Percentiles rank a stretch among this genome's conserved stretches.
Evolutionary conservation across 225 moss, liverwort and hornwort species (phyloP).

Genomic region (Bryum argenteum): DNA sequence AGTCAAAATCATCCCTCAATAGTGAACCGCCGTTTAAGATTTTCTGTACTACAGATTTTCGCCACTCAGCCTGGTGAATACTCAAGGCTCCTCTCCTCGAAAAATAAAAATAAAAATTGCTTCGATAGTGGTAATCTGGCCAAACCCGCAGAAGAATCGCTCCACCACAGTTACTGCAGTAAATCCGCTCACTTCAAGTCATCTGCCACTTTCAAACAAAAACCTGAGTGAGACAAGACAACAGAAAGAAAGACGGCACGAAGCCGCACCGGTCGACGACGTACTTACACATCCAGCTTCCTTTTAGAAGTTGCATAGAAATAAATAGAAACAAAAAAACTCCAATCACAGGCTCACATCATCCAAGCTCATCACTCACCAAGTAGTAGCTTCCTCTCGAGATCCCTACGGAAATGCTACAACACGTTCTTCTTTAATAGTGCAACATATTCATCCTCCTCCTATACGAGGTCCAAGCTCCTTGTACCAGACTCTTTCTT

Average conservation of each 20-base stretch:
- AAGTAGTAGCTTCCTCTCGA: background rate
- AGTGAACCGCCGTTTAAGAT: background rate
- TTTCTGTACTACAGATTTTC: background rate
- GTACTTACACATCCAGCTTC: slow-evolving; percentile 14
- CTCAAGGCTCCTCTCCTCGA: background rate
- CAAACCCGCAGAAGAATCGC: background rate
- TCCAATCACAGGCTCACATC: background rate
- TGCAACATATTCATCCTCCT: background rate
- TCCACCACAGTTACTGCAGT: background rate
- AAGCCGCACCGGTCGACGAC: background rate
- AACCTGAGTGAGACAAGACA: background rate
- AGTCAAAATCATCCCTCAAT: background rate
- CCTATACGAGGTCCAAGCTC: background rate
- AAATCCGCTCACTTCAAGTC: background rate
- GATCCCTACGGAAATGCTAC: slow-evolving; percentile 7
- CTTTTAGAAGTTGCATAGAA: background rate
- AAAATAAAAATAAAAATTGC: background rate
- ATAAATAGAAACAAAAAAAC: background rate
- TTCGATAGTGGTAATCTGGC: background rate
- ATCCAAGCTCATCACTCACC: background rate
- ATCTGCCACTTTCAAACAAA: background rate
- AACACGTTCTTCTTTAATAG: background rate
- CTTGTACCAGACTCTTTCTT: background rate
- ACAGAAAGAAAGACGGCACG: slow-evolving; percentile 12
- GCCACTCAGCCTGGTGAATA: background rate